These are phyloP conservation scores for Septoria linicola DNA, from an alignment of 2,329 filamentous ascomycete species.

Conservation along the genomic window DNA sequence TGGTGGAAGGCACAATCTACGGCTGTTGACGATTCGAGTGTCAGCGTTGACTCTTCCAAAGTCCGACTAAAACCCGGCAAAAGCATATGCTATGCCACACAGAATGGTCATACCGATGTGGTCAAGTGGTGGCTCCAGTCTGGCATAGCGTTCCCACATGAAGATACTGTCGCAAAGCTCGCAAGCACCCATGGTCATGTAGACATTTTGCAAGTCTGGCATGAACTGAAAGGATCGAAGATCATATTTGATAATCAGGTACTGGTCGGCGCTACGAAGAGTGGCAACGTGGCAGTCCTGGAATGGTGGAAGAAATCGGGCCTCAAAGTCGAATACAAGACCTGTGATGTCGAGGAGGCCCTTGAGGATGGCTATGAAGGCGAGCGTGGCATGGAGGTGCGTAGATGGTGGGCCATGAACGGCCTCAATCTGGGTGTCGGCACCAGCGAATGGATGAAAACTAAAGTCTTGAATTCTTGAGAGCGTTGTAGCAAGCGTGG, in stretches of 20 bases:
- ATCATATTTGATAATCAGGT: slow-evolving; percentile 82
- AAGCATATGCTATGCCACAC: slow-evolving; percentile 77
- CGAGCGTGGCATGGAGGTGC: slow-evolving; percentile 67
- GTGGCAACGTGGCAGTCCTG: slow-evolving; percentile 77
- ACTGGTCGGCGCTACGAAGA: slow-evolving; percentile 81
- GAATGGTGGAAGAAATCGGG: slow-evolving; percentile 88
- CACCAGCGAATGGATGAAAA: slow-evolving; percentile 87
- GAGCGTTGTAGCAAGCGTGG: slow-evolving; percentile 22
- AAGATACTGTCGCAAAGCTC: slow-evolving; percentile 78
- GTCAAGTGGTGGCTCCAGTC: slow-evolving; percentile 87
- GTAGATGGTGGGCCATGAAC: slow-evolving; percentile 84
- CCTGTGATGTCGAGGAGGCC: slow-evolving; percentile 92
- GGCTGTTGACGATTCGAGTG: slow-evolving; percentile 31
- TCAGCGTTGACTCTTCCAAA: slow-evolving; percentile 32
- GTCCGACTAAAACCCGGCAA: slow-evolving; percentile 76
- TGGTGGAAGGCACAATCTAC: slow-evolving; percentile 76
- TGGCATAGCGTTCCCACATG: slow-evolving; percentile 73
- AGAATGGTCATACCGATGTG: slow-evolving; percentile 73
- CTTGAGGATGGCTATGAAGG: slow-evolving; percentile 78
- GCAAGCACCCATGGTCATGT: slow-evolving; percentile 84
- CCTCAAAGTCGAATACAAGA: slow-evolving; percentile 84
- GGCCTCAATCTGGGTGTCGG: slow-evolving; percentile 77
- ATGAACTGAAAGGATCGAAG: slow-evolving; percentile 69
- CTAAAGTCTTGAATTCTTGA: slow-evolving; percentile 58
- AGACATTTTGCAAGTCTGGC: slow-evolving; percentile 79